Percentiles rank a stretch among this genome's conserved stretches.
Conservation (phyloP, 1,284 basidiomycete genomes). For the Ceratobasidium sp. region DNA sequence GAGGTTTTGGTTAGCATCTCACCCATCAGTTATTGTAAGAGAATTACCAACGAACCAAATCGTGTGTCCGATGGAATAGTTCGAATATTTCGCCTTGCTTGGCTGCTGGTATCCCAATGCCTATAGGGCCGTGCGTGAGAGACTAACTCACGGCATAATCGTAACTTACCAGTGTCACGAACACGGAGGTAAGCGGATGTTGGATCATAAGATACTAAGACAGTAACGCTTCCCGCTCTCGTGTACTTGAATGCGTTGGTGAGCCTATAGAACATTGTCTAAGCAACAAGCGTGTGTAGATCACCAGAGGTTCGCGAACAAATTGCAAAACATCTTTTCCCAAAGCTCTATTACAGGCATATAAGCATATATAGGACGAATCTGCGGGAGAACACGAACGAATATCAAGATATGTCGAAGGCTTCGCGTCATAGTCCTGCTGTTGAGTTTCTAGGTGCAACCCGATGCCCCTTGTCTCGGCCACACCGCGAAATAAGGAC, state of each 20-base stretch:
- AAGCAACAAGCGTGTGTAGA: no score
- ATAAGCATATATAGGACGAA: no score
- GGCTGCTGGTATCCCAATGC: conserved; percentile 54
- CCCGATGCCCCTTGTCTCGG: conserved; percentile 53
- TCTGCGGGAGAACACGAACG: no score
- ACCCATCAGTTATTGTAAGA: no score
- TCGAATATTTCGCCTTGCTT: conserved; percentile 53
- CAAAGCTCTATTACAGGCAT: conserved; percentile 50
- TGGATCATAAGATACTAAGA: conserved; percentile 48
- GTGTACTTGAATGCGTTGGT: conserved; percentile 57
- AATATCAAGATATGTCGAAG: no score
- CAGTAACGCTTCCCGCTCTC: conserved; percentile 50
- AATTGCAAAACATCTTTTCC: conserved; percentile 55
- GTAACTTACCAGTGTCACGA: conserved; percentile 14
- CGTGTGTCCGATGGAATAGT: conserved; percentile 54
- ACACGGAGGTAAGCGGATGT: conserved; percentile 21
- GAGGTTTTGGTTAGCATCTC: no score
- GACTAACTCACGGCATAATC: not conserved
- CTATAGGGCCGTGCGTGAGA: conserved; percentile 51
- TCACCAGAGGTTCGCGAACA: not conserved
- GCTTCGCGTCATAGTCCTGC: no score
- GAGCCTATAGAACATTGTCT: conserved; percentile 43
- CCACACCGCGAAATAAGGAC: conserved; percentile 55
- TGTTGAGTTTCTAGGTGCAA: no score
- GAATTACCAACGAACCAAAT: no score